Conservation (phyloP, 2,329 filamentous ascomycete genomes). For the Xylariaceae sp. region DNA sequence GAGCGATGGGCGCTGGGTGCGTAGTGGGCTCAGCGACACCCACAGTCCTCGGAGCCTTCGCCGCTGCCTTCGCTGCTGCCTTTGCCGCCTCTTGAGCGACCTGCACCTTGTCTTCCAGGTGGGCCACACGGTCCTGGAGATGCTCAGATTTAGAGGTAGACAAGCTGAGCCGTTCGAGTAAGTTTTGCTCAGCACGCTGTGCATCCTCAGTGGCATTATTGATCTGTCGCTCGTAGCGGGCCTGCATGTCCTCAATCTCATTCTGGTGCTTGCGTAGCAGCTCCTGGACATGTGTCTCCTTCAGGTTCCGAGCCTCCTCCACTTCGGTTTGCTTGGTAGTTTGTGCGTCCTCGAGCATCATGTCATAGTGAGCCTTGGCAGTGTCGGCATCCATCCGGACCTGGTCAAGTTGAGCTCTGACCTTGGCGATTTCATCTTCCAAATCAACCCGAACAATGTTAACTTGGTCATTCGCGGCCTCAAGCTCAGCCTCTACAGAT, state of each 20-base stretch:
- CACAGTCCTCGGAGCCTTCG: constrained; percentile 28
- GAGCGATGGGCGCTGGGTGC: constrained; percentile 41
- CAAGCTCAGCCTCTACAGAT: constrained; percentile 75
- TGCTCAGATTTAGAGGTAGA: constrained; percentile 81
- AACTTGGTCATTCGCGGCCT: constrained; percentile 79
- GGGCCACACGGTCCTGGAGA: constrained; percentile 76
- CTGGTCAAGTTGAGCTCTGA: constrained; percentile 73
- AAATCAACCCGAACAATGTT: constrained; percentile 78
- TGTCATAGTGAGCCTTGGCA: constrained; percentile 73
- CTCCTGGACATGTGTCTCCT: constrained; percentile 19
- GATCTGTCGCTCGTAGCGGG: constrained; percentile 70
- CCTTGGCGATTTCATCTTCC: constrained; percentile 70
- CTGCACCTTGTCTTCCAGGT: constrained; percentile 86
- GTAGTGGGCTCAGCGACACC: constrained; percentile 37
- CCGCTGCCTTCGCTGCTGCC: constrained; percentile 67
- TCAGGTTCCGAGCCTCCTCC: constrained; percentile 39
- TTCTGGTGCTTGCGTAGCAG: constrained; percentile 56
- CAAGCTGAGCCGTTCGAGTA: constrained; percentile 75
- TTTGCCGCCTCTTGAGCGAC: constrained; percentile 83
- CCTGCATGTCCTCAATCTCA: constrained; percentile 68
- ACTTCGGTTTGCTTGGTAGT: constrained; percentile 58
- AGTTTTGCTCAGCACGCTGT: constrained; percentile 71
- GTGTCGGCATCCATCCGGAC: constrained; percentile 77
- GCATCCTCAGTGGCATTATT: constrained; percentile 75
- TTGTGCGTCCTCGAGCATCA: constrained; percentile 77